Conservation (phyloP, 1,139 yeast genomes). For the Taphrina betulina region DNA sequence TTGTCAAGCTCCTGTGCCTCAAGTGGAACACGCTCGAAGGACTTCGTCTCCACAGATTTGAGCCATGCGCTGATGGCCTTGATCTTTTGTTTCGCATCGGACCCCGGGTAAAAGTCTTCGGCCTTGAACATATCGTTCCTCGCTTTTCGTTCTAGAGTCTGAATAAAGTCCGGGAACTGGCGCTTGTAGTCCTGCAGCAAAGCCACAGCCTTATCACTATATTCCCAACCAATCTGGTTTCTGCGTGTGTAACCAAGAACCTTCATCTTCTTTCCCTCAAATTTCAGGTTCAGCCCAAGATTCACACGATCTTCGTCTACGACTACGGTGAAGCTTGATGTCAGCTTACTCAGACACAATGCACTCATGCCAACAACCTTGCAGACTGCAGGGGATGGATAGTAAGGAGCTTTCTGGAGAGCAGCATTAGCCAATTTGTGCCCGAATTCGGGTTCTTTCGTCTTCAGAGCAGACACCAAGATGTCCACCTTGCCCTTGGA, state of each 20-base stretch:
- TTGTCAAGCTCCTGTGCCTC: slow-evolving; percentile 78
- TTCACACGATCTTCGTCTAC: slow-evolving; percentile 56
- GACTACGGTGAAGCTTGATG: slow-evolving; percentile 66
- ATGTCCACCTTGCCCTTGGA: slow-evolving; percentile 46
- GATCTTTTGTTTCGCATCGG: slow-evolving; percentile 16
- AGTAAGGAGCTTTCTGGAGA: slow-evolving; percentile 56
- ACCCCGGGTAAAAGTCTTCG: slow-evolving; percentile 42
- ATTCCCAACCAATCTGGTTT: slow-evolving; percentile 75
- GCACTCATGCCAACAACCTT: slow-evolving; percentile 60
- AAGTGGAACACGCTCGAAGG: slow-evolving; percentile 63
- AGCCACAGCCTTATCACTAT: slow-evolving; percentile 68
- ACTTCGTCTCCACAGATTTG: slow-evolving; percentile 51
- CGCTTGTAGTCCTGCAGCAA: slow-evolving; percentile 61
- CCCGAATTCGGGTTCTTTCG: slow-evolving; percentile 43
- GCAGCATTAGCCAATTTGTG: slow-evolving; percentile 60
- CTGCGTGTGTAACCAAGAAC: slow-evolving; percentile 83
- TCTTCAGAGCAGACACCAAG: slow-evolving; percentile 38
- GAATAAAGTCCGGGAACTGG: slow-evolving; percentile 63
- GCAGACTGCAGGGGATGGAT: slow-evolving; percentile 67
- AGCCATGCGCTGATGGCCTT: slow-evolving; percentile 51
- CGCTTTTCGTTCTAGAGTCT: slow-evolving; percentile 44
- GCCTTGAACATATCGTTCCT: slow-evolving; percentile 40
- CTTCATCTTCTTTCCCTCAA: slow-evolving; percentile 73
- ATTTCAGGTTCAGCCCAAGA: slow-evolving; percentile 81
- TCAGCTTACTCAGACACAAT: slow-evolving; percentile 68